Base-by-base conservation (phyloP, 2,329 filamentous ascomycete genomes). In the Uncinocarpus reesii region DNA sequence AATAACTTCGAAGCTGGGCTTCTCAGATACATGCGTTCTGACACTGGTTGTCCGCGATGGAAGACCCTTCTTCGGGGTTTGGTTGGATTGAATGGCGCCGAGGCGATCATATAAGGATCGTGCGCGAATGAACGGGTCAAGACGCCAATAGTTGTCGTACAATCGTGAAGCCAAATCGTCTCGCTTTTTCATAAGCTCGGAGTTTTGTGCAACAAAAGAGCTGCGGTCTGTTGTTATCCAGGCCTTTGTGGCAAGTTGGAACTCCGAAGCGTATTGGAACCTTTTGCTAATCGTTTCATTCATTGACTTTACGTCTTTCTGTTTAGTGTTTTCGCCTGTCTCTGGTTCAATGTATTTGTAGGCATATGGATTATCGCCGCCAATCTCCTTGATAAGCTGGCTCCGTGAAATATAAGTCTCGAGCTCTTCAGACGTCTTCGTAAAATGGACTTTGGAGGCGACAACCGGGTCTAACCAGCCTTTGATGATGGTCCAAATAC, bases 381-480 rank as follows among this genome's bases (percentile, higher is more conserved):
- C 90, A 2, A 95, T 75, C 53, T 95, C 89, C 59, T 83, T 85
- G 51, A 83, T 77, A 55, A 96, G 84, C 41, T 82, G 80, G 38
- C 73, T 72, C 32, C 72, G 72, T 8, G 80, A 75, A 49, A 98
- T 83, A 62, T 83, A 95, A 48, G 80, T 72, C 54, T 84, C 78
- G 46, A 98, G 72, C 46, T 95, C 90, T 47, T 83, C 76, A 48
- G 80, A 71, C 56, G 80, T 86, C 61, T 87, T 92, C 50, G 86
- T 92, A 65, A 96, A 96, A 64, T 95, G 81, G 16, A 98, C 84
- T 67, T 98, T 98, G 61, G 79, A 76, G 20, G 92, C 92, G 23
- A 98, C 90, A 2, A 98, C 90, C 1, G 92, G 92, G 64, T 98
- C 92, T 31, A 98, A 78, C 92, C 92, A 98, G 57, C 89, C 88